Base-by-base conservation (phyloP, 352 stramenopile genomes). In the Phytophthora syringae region DNA sequence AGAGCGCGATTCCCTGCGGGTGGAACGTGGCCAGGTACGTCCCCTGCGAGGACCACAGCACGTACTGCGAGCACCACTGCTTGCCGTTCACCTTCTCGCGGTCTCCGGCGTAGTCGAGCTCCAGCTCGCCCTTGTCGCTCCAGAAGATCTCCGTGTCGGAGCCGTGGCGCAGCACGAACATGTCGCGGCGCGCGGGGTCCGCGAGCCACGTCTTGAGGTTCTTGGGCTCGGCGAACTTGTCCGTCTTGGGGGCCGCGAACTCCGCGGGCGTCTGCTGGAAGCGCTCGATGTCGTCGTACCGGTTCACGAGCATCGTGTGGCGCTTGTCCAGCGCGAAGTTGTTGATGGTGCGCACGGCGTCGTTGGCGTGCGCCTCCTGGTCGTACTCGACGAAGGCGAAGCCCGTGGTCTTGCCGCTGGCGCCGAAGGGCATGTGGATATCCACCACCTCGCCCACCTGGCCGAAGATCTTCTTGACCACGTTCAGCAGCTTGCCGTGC, bases 1-100 rank as follows among this genome's bases (percentile, higher is more conserved):
- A 99, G 27, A 99, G 80, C 52, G 98, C 98, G 40, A 99, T 95
- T 52, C 98, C 98, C 60, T 97, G 97, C 20, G 84, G 84, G 66
- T 99, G 97, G 57, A 99, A 98, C n/a, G 98, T 99, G 20, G 95
- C 93, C 44, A 99, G 82, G 77, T 99, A 99, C 55, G 85, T 97
- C 53, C 98, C 98, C 49, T 98, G 92, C 7, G 97, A 96, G 53
- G 87, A 98, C 98, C 98, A 99, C 67, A 98, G 81, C 50, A 98
- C 94, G 74, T 99, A 99, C 72, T 98, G 94, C 68, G 98, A 97
- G 80, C 97, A 99, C 98, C 97, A 99, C 71, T 94, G 82, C 69
- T 98, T 97, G 45, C 96, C 96, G 32, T 94, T 95, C 65, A 79
- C 79, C 81, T 99, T 99, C 75, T 99, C 97, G 13, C 97, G 88